Evolutionary conservation across 2,329 filamentous ascomycete species (phyloP), one percentile per base, ranked within the genome.

Genomic region (Colletotrichum gigasporum): DNA sequence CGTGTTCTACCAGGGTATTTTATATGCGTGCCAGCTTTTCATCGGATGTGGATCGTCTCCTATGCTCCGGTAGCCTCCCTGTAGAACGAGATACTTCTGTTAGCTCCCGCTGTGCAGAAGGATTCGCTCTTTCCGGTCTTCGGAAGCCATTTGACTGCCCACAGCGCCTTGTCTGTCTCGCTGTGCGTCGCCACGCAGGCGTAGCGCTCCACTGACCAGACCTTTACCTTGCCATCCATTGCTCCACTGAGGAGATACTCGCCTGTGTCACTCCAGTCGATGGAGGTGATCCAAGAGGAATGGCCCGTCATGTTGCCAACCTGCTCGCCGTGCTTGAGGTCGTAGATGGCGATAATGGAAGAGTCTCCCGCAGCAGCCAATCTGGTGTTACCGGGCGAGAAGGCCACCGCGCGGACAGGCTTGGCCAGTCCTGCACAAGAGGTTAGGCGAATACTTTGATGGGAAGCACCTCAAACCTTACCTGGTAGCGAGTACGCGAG

Each of bases 201-300:
- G 60, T 89, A 87, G 32, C 90, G 87, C 71, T 97, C 94, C 63
- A 97, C 87, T 28, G 93, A 95, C 96, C 96, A 99, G 28, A 98
- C 92, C 78, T 97, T 97, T 65, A 92, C 93, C 77, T 97, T 97
- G 35, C 96, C 95, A 73, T 98, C 94, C 76, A 96, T 93, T 2
- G 91, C 89, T 48, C 93, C 93, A 72, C 91, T 96, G 3, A 98
- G 83, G 11, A 99, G 82, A 76, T 92, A 97, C 78, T 98, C 95
- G 48, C 96, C 96, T 4, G 92, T 96, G 72, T 92, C 88, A 75
- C 91, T 98, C 93, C 95, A 99, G 75, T 97, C 93, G 42, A 98
- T 82, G 30, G 91, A 91, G 66, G 95, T 91, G 69, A 99, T 90
- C 96, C 95, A 99, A 5, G 92, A 91, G 1, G 87, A 85, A 75